A percentile compares a stretch with the other conserved stretches of the same genome.
phyloP scores from a whole-genome alignment of 2,329 filamentous ascomycete genomes.

The Beauveria brongniartii region DNA sequence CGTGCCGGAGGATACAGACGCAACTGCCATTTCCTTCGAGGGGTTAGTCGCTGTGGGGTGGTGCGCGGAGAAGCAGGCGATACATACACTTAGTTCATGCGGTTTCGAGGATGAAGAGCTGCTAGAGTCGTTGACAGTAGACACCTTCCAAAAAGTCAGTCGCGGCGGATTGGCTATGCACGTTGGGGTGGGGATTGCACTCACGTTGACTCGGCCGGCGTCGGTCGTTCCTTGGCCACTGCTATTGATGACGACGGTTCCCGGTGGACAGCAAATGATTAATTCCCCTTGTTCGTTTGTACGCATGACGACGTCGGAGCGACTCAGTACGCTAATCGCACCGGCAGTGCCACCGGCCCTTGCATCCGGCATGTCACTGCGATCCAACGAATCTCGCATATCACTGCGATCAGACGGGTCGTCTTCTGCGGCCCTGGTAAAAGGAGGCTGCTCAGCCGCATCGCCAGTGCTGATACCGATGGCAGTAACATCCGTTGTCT shows the following conservation, averaged over 20 bases:
- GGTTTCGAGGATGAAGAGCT: conserved; percentile 11
- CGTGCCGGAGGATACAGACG: conserved; percentile 2
- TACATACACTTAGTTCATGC: conserved; percentile 15
- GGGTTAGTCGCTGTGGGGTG: conserved; percentile 15
- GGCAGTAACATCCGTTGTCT: background rate
- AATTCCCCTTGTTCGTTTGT: conserved; percentile 9
- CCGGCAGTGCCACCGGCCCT: background rate
- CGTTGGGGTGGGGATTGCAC: background rate
- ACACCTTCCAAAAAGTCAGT: conserved; percentile 17
- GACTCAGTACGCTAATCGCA: background rate
- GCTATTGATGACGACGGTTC: conserved; percentile 7
- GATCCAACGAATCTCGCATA: background rate
- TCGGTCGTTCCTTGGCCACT: background rate
- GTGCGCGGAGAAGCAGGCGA: background rate
- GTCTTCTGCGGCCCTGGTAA: conserved; percentile 4
- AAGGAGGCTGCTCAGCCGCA: background rate
- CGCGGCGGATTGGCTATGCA: conserved; percentile 1
- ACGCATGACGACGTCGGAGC: conserved; percentile 5
- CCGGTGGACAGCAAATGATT: conserved; percentile 12
- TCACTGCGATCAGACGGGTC: background rate
- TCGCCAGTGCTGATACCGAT: background rate
- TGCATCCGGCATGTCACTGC: background rate
- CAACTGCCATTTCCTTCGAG: conserved; percentile 16
- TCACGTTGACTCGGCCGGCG: conserved; percentile 13
- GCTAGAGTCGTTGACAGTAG: conserved; percentile 10